Base-by-base conservation (phyloP, 148 eudicot species). In the Rhododendron griersonianum region DNA sequence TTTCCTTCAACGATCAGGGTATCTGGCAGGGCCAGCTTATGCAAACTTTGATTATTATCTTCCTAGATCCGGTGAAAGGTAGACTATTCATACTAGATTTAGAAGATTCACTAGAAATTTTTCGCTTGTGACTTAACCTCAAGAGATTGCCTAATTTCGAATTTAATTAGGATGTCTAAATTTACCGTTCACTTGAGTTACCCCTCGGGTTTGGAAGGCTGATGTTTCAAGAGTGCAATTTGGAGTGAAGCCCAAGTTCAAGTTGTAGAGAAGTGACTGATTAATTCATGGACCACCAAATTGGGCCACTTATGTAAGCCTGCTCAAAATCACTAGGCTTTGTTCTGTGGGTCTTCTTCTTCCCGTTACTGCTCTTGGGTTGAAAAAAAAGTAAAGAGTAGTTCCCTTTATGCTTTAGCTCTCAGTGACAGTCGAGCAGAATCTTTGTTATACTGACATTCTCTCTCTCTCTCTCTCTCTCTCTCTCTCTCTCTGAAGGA, bases 391-490 rank as follows among this genome's bases (percentile, higher is more conserved):
- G 25, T 65, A 25, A 65, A 69, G 2, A 13, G 16, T 28, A 28
- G 37, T 4, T 4, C 19, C 2, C 35, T 30, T 13, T 71, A 30
- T 71, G 13, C 35, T 10, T 28, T 71, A 30, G 13, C 19, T 13
- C 39, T 71, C 7, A 71, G 0, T 13, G 39, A 14, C 76, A 14
- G 76, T 71, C 76, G 2, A 33, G 76, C 39, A 71, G 76, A 71
- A 71, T 71, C 76, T 71, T 71, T 71, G 76, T 30, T 33, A 7
- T 13, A 1, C 41, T 71, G 76, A 71, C 76, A 13, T 5, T 71
- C 76, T 71, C 76, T 30, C 35, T 69, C 75, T 71, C 76, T 71
- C 76, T 30, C 35, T 69, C 75, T 71, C 76, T 71, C 76, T 71
- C 76, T 71, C 76, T 71, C 76, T 71, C 76, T 71, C 76, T 67